Evolutionary conservation across 2,329 filamentous ascomycete species (phyloP).

Genomic region (Stemphylium vesicarium): DNA sequence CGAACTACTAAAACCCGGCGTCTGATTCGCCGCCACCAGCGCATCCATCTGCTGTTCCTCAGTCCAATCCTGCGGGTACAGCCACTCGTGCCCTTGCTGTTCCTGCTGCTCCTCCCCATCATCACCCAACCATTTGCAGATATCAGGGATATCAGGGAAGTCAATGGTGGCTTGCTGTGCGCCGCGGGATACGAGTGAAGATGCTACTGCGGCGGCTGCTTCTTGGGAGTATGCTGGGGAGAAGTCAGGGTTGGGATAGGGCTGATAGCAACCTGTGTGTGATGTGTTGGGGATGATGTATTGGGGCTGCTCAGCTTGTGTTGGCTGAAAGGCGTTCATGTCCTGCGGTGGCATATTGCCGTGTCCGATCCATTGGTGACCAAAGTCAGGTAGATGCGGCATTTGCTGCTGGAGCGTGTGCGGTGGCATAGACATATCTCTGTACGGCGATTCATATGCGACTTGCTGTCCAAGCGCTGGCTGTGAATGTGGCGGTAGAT

Average conservation of each 20-base stretch:
- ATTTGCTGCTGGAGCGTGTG: neutral
- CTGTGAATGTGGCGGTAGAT: neutral
- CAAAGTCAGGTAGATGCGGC: neutral
- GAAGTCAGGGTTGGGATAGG: too few species aligned
- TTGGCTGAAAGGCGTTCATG: neutral
- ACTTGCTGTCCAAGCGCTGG: neutral
- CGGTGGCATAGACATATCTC: neutral
- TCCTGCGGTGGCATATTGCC: neutral
- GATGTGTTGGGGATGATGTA: neutral
- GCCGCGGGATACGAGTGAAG: neutral
- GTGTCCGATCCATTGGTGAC: neutral
- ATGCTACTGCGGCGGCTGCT: constrained; percentile 1
- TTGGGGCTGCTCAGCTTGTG: neutral
- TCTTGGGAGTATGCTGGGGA: neutral
- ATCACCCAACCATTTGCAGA: neutral
- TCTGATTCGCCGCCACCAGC: constrained; percentile 6
- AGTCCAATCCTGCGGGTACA: neutral
- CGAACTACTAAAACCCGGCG: neutral
- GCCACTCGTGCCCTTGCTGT: neutral
- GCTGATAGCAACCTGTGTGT: neutral
- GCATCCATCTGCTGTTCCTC: constrained; percentile 1
- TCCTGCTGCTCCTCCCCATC: neutral
- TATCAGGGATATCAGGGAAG: neutral
- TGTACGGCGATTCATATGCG: too few species aligned
- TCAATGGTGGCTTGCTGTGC: neutral